Base-by-base conservation (phyloP, 305 asterid species). In the Plantago rigida region DNA sequence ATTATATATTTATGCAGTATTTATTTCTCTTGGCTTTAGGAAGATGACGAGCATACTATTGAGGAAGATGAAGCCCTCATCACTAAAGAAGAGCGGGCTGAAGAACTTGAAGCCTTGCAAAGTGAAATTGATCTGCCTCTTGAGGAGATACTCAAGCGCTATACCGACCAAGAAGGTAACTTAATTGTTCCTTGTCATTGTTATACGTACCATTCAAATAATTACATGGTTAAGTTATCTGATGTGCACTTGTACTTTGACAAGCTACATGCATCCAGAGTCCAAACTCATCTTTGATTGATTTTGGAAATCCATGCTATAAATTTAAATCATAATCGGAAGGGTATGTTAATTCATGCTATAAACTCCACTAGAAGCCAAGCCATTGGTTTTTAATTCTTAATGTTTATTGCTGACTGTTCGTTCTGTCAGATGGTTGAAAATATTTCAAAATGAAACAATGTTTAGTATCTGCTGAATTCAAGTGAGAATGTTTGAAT, bases 21-120 rank as follows among this genome's bases (percentile, higher is more conserved):
- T 71, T 59, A 67, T 69, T 70, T 72, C 61, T 73, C 68, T 63
- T 76, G 78, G 65, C 60, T 78, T 85, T 81, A 89, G 99, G 97
- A 85, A 85, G 99, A 93, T 62, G 97, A 89, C 47, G 99, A 93
- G 87, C 94, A 81, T 76, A 93, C 97, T 34, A 80, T 93, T 71
- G 99, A 89, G 79, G 93, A 80, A 72, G 99, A 87, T 60, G 99
- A 93, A 83, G 92, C 96, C 62, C 77, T 81, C 69, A 93, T 93
- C 75, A 85, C 87, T 68, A 84, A 78, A 76, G 97, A 89, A 74
- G 99, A 93, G 84, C 85, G 99, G 72, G 94, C 82, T 29, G 97
- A 89, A 78, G 99, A 93, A 71, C 72, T 87, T 60, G 89, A 82
- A 47, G 96, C 94, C 59, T 76, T 93, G 71, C 94, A 76, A 58